A percentile compares a stretch with the other conserved stretches of the same genome.
These are phyloP conservation scores for Phialophora tarda DNA, from an alignment of 2,329 filamentous ascomycete species.

Conservation along the genomic window DNA sequence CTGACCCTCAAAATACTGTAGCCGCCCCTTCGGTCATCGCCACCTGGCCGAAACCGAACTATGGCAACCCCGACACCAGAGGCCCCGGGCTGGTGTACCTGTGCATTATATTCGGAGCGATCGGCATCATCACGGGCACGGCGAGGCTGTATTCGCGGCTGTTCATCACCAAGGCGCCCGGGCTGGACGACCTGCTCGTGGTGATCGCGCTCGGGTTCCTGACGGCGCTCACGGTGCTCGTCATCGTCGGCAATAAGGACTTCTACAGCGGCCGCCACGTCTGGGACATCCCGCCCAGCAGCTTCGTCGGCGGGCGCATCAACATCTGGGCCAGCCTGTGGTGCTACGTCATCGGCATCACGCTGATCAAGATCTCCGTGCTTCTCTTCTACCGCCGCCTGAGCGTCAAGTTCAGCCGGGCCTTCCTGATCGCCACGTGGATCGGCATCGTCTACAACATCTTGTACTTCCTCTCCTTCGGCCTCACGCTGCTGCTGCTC, in stretches of 20 bases:
- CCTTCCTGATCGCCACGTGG: slow-evolving; percentile 38
- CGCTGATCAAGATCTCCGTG: slow-evolving; percentile 37
- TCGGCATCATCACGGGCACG: slow-evolving; percentile 37
- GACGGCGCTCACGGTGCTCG: slow-evolving; percentile 31
- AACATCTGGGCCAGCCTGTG: slow-evolving; percentile 37
- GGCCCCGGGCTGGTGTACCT: slow-evolving; percentile 41
- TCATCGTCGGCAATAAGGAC: slow-evolving; percentile 35
- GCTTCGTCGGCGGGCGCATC: slow-evolving; percentile 27
- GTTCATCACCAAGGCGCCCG: slow-evolving; percentile 39
- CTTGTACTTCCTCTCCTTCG: slow-evolving; percentile 32
- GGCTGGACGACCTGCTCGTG: slow-evolving; percentile 36
- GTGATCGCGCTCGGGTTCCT: slow-evolving; percentile 28
- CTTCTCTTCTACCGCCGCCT: slow-evolving; percentile 41
- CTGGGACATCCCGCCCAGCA: slow-evolving; percentile 37
- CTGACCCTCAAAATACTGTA: background rate
- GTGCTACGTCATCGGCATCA: slow-evolving; percentile 28
- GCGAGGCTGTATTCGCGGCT: slow-evolving; percentile 43
- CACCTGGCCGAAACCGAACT: slow-evolving; percentile 44
- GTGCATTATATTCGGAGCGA: slow-evolving; percentile 39
- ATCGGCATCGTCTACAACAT: slow-evolving; percentile 41
- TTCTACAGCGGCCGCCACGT: slow-evolving; percentile 37
- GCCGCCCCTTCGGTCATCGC: slow-evolving; percentile 31
- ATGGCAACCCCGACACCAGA: slow-evolving; percentile 41
- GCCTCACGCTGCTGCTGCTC: slow-evolving; percentile 32
- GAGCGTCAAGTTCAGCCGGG: slow-evolving; percentile 34